These are phyloP conservation scores for Arachis stenosperma DNA, from an alignment of 306 rosid species.

Conservation along the genomic window DNA sequence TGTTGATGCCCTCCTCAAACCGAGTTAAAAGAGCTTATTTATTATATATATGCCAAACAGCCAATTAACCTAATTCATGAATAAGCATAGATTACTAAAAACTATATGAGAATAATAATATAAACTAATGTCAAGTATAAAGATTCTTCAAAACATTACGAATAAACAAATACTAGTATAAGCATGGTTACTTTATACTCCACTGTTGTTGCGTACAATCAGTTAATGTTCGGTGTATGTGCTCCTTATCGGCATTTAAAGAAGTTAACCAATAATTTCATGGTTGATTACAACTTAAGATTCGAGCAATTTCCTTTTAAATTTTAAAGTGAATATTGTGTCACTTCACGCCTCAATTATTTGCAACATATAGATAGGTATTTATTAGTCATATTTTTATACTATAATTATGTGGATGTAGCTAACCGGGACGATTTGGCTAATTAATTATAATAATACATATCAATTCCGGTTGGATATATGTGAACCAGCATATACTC, in stretches of 20 bases:
- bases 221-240: constrained; percentile 41
- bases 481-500: constrained; percentile 29
- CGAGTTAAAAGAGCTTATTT: too few species aligned
- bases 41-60: too few species aligned
- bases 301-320: constrained; percentile 25
- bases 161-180: constrained; percentile 41
- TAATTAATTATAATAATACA: background rate
- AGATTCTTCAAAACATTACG: constrained; percentile 42
- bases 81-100: too few species aligned
- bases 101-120: background rate
- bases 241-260: constrained; percentile 33
- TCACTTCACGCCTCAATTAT: constrained; percentile 52
- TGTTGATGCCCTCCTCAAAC: too few species aligned
- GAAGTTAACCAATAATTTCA: constrained; percentile 32
- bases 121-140: constrained; percentile 1
- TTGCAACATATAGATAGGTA: constrained; percentile 23
- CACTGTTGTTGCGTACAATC: constrained; percentile 37
- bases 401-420: constrained; percentile 31
- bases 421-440: constrained; percentile 23
- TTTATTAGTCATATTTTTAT: constrained; percentile 1
- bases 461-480: constrained; percentile 2
- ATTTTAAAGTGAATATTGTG: constrained; percentile 43
- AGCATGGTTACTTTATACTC: constrained; percentile 47
- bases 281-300: constrained; percentile 32
- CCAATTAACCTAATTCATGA: too few species aligned